Base-by-base conservation (phyloP, 495 filamentous ascomycete species). In the Trichoderma orchidacearum region DNA sequence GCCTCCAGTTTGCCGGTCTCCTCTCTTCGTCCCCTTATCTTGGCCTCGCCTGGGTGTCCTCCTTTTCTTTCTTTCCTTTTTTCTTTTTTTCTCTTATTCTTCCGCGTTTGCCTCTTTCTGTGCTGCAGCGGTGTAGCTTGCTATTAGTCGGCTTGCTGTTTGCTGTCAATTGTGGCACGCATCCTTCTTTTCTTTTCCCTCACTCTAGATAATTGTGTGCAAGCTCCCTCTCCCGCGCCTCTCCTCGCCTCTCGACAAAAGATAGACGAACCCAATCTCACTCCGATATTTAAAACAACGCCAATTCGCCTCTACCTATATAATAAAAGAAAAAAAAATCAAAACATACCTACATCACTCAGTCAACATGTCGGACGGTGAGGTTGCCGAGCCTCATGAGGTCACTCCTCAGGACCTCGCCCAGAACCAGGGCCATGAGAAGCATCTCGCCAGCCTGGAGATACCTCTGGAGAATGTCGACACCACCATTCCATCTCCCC, bases 291-390 rank as follows among this genome's bases (percentile, higher is more conserved):
- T 35, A 3, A 35, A 35, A 11, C 32, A 35, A 3, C 32, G 7
- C 27, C 41, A 48, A 25, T 28, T 18, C 6, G 12, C 3, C 30
- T 18, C 12, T 32, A 11, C 48, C 23, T 13, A 11, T 23, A 51
- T 27, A 13, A 13, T 27, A 2, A 51, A 8, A 45, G 21, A 45
- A 45, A 45, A 45, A 51, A 51, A 51, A 17, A 51, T 8, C 18
- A 30, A 30, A 30, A 23, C 5, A 21, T 15, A n/a, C 34, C 12
- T 15, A 15, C 17, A 15, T 3, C 9, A 3, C 27, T 3, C 18
- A 27, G 23, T 48, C 41, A 4, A 31, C 51, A 53, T 53, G 51
- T 34, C 51, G 51, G 51, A 53, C 51, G 51, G 29, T n/a, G 28
- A 48, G 2, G 51, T 25, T 28, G n/a, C 30, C 13, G 51, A 18